Base-by-base conservation (phyloP, 1,284 basidiomycete genomes). In the Ustilago bromivora region DNA sequence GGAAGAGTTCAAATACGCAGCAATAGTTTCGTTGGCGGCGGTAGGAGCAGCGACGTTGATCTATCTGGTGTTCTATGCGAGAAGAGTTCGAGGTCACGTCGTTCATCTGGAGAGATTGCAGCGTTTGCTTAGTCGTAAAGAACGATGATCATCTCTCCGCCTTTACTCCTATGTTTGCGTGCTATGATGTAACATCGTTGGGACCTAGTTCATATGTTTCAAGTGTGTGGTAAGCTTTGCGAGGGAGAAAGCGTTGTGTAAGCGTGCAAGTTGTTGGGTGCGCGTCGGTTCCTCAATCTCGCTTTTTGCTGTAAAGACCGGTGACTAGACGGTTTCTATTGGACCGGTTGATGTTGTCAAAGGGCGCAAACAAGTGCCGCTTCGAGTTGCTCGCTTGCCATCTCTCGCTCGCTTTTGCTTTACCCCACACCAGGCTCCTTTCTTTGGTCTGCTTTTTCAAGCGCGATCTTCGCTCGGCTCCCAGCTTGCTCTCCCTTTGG, bases 1-100 rank as follows among this genome's bases (percentile, higher is more conserved):
- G 28, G 31, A 64, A 7, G 65, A 82, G 61, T 82, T 83, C 74
- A 76, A 75, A 57, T 75, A 78, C 32, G 76, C 82, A 4, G 82
- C 82, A 5, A 73, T 73, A 19, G 78, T 79, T 2, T 71, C 67
- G 23, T 57, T 76, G 32, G 80, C 41, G n/a, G 76, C 79, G 1
- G 70, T 83, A 28, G 71, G 61, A 1, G 41, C 57, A 4, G 82
- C 82, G 17, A 80, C 74, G 34, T 10, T 78, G n/a, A 57, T 83
- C 66, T 82, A 83, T 60, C 32, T 81, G 7, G 66, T 66, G 19
- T 60, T 66, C 36, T 83, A 83, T 46, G 81, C 81, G 2, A 61
- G 81, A 2, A 47, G 79, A 17, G 76, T 81, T 1, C 69, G 82
- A 8, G 82, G 82, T 10, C 82, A 83, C 40, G 63, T 83, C 40